Evolutionary conservation across 176 grass and related monocot genomes (phyloP).

Genomic region (Triticum dicoccoides): DNA sequence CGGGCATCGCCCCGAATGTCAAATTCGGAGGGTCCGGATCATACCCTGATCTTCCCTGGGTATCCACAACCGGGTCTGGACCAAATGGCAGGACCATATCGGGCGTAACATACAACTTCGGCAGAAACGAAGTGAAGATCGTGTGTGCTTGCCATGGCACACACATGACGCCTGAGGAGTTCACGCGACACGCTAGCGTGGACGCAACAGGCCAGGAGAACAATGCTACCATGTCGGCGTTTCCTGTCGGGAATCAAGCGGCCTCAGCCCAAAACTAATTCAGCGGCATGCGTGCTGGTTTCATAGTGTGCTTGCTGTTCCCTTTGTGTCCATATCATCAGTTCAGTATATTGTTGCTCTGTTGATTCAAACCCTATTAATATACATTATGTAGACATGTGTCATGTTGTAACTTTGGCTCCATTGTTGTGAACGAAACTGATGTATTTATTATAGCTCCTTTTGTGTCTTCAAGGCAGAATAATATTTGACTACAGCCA

Average conservation of each 20-base stretch:
- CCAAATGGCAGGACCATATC: slow-evolving; percentile 87
- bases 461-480: not conserved
- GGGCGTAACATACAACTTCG: slow-evolving; percentile 86
- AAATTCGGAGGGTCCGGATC: slow-evolving; percentile 90
- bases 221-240: slow-evolving; percentile 12
- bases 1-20: slow-evolving; percentile 66
- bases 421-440: slow-evolving; percentile 14
- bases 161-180: slow-evolving; percentile 78
- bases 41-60: slow-evolving; percentile 90
- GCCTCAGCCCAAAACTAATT: slow-evolving; percentile 61
- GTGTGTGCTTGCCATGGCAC: slow-evolving; percentile 92
- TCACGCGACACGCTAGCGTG: slow-evolving; percentile 65
- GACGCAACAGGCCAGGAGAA: slow-evolving; percentile 49
- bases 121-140: slow-evolving; percentile 65
- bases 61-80: slow-evolving; percentile 66
- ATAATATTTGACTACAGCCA: not conserved
- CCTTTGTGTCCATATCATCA: slow-evolving; percentile 25
- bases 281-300: not conserved
- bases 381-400: slow-evolving; percentile 17
- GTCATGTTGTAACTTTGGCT: slow-evolving; percentile 8
- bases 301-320: not conserved
- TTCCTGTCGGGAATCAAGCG: slow-evolving; percentile 48
- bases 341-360: slow-evolving; percentile 6
- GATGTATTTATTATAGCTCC: slow-evolving; percentile 20
- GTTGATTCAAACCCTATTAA: not conserved